phyloP scores from a whole-genome alignment of 140 eudicot species.

The Cichorium intybus region DNA sequence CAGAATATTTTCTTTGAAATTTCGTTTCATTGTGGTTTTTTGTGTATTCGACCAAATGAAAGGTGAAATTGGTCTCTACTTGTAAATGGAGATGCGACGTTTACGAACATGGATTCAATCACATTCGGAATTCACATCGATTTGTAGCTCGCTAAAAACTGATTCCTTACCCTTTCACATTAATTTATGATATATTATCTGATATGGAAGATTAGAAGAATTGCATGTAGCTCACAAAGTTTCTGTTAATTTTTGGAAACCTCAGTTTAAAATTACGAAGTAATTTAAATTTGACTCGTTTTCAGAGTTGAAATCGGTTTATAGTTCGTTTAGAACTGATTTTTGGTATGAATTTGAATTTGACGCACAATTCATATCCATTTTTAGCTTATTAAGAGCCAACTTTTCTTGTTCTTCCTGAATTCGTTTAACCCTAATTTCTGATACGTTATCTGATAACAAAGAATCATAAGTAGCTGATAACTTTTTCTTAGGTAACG shows the following conservation, averaged over 20 bases:
- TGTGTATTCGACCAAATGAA: background rate
- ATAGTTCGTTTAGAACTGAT: background rate
- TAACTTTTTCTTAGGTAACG: background rate
- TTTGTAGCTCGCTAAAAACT: conserved; percentile 1
- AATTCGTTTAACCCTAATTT: background rate
- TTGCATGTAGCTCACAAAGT: background rate
- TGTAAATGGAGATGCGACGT: background rate
- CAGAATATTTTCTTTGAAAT: background rate
- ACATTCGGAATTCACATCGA: background rate
- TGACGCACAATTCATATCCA: background rate
- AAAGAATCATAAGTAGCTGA: background rate
- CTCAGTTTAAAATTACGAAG: background rate
- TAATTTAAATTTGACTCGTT: background rate
- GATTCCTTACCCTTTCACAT: background rate
- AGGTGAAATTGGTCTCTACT: background rate
- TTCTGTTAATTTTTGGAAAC: background rate
- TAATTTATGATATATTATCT: background rate
- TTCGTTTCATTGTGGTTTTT: background rate
- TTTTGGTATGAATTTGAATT: background rate
- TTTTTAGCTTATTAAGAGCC: background rate
- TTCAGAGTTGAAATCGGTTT: background rate
- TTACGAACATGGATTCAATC: background rate
- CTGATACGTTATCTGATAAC: background rate
- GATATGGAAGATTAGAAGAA: background rate
- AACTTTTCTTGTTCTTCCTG: background rate